Evolutionary conservation across 345 rosid species (phyloP), one percentile per base, ranked within the genome.

Genomic region (Eucalyptus albens): DNA sequence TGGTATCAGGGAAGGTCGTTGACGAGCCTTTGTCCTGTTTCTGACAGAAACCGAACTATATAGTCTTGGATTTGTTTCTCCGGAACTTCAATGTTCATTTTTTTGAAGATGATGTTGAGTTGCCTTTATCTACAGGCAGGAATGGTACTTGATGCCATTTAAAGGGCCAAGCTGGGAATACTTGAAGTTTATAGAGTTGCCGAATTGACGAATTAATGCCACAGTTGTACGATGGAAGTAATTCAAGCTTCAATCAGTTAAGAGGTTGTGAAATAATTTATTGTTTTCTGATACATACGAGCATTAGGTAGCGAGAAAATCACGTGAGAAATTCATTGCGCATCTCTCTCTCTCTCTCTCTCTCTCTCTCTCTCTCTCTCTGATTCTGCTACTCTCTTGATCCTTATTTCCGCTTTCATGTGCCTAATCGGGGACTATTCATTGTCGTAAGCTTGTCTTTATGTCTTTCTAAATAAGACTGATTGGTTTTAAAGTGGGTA

Each of bases 401-500:
- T 72, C 82, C 82, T 72, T 6, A 19, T 72, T 11, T 72, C 82
- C 9, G 4, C 82, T 72, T 37, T 72, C 45, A 19, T 72, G 24
- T 19, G 0, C 26, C 44, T 33, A 17, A 72, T 10, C 11, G 2
- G 14, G 44, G 82, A 72, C 44, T 33, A 33, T 72, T 72, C 82
- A 33, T 72, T 72, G 26, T 33, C 26, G 0, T 53, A 53, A 53
- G 59, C 59, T 53, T 19, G 1, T 53, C 26, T 53, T 53, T 53
- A 53, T 2, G 0, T 19, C 22, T 53, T 53, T 53, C 5, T 19
- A 53, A 53, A 62, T 14, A 62, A 1, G 33, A 15, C 4, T 29
- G 17, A 7, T 13, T 1, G 5, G 2, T 62, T 29, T 29, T 29
- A 10, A 15, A 15, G 9, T 29, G 5, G 1, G 2, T 13, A 62